phyloP scores from a whole-genome alignment of 768 basidiomycete genomes.

The Sporobolomyces pararoseus region DNA sequence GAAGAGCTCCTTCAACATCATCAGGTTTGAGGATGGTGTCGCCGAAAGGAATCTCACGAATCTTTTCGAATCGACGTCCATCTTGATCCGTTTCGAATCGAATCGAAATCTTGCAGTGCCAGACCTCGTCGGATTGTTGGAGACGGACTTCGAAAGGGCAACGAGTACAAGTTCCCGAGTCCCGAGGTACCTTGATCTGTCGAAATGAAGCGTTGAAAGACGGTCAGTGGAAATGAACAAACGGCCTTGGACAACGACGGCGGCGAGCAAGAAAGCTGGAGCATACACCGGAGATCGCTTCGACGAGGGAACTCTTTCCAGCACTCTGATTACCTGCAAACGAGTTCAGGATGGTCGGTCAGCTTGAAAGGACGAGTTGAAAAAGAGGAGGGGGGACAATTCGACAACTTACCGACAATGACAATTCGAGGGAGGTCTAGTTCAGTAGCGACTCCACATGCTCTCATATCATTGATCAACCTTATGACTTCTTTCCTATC shows the following conservation, averaged over 20 bases:
- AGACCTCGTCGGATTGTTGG: constrained; percentile 39
- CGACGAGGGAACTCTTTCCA: constrained; percentile 54
- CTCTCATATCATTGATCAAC: constrained; percentile 17
- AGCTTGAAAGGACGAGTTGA: not conserved
- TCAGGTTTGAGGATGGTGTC: constrained; percentile 51
- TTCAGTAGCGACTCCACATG: constrained; percentile 42
- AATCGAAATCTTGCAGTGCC: constrained; percentile 52
- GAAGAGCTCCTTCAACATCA: constrained; percentile 57
- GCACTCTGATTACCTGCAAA: constrained; percentile 54
- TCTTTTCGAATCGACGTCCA: constrained; percentile 46
- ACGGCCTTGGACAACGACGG: no score
- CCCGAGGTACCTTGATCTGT: constrained; percentile 56
- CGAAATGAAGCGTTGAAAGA: not conserved
- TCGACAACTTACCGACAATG: constrained; percentile 51
- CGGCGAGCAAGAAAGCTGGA: constrained; percentile 28
- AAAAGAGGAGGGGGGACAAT: not conserved
- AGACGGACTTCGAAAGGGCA: constrained; percentile 52
- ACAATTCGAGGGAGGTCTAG: constrained; percentile 57
- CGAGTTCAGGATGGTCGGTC: not conserved
- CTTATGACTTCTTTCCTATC: constrained; percentile 4
- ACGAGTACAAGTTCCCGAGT: constrained; percentile 56
- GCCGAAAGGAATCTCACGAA: constrained; percentile 54
- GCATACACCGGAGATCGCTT: constrained; percentile 55
- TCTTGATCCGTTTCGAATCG: constrained; percentile 51
- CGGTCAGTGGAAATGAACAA: not conserved